Percentiles rank a stretch among this genome's conserved stretches.
Evolutionary conservation across 306 rosid genomes (phyloP).

Genomic region (Prunus dulcis): DNA sequence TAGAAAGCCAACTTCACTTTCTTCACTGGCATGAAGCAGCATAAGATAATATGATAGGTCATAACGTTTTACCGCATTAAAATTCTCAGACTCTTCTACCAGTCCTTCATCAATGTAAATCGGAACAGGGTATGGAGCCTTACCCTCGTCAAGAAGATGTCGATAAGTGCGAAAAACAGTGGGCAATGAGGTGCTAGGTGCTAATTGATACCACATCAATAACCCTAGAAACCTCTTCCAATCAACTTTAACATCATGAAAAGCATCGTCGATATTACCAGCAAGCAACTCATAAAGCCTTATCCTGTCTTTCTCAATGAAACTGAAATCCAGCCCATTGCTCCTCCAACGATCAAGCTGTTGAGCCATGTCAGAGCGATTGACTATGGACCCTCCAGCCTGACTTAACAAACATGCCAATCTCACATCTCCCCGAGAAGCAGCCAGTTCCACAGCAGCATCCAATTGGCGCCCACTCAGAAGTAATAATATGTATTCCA

Average conservation of each 20-base stretch:
- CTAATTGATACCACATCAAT: conserved; percentile 83
- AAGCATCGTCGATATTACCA: conserved; percentile 67
- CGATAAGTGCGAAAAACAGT: conserved; percentile 63
- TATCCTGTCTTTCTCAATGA: conserved; percentile 80
- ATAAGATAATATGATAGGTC: conserved; percentile 91
- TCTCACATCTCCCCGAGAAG: conserved; percentile 86
- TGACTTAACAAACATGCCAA: conserved; percentile 87
- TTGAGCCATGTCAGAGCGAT: conserved; percentile 65
- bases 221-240: conserved; percentile 96
- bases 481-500: conserved; percentile 68
- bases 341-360: conserved; percentile 87
- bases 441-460: conserved; percentile 80
- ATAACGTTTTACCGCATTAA: conserved; percentile 42
- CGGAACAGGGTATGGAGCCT: conserved; percentile 88
- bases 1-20: conserved; percentile 47
- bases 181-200: conserved; percentile 71
- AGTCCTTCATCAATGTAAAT: conserved; percentile 77
- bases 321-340: conserved; percentile 84
- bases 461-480: conserved; percentile 84
- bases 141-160: conserved; percentile 65
- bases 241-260: conserved; percentile 59
- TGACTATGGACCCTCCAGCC: conserved; percentile 86
- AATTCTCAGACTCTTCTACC: conserved; percentile 40
- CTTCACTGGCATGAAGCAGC: conserved; percentile 84
- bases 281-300: conserved; percentile 81